phyloP scores from a whole-genome alignment of 2,329 filamentous ascomycete species.

The Acrodontium crateriforme region DNA sequence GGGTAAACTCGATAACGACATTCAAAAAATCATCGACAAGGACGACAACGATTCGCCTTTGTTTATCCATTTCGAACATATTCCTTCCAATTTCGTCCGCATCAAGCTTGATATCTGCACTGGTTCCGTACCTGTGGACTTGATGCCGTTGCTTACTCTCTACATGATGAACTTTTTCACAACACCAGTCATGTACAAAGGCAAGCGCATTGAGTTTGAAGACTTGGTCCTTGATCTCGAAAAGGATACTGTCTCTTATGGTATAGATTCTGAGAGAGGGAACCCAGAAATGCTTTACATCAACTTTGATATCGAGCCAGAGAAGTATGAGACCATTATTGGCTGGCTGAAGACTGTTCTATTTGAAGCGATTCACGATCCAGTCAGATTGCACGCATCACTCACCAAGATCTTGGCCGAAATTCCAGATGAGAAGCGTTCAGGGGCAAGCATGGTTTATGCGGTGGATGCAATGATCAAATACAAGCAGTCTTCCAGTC shows the following conservation, averaged over 20 bases:
- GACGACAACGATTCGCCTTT: conserved; percentile 49
- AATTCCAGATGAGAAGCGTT: conserved; percentile 81
- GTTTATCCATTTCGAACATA: conserved; percentile 95
- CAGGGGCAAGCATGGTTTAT: conserved; percentile 53
- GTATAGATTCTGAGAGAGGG: conserved; percentile 54
- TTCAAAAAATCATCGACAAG: conserved; percentile 64
- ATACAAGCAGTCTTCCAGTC: conserved; percentile 59
- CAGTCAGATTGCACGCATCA: conserved; percentile 45
- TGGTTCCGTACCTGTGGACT: conserved; percentile 58
- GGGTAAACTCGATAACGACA: conserved; percentile 51
- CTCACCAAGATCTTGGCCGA: conserved; percentile 78
- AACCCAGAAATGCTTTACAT: conserved; percentile 73
- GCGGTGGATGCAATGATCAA: conserved; percentile 64
- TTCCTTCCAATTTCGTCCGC: conserved; percentile 84
- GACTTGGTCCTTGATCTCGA: conserved; percentile 85
- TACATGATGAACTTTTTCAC: conserved; percentile 93
- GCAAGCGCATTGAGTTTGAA: conserved; percentile 71
- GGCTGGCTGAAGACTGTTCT: conserved; percentile 76
- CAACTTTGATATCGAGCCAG: conserved; percentile 70
- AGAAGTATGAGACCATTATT: conserved; percentile 73
- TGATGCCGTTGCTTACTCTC: conserved; percentile 70
- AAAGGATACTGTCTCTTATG: conserved; percentile 77
- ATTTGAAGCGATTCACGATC: conserved; percentile 79
- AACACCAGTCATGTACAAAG: conserved; percentile 66
- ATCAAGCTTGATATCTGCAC: conserved; percentile 72